Conservation (phyloP, 148 eudicot species). For the Heliamphora exappendiculata region DNA sequence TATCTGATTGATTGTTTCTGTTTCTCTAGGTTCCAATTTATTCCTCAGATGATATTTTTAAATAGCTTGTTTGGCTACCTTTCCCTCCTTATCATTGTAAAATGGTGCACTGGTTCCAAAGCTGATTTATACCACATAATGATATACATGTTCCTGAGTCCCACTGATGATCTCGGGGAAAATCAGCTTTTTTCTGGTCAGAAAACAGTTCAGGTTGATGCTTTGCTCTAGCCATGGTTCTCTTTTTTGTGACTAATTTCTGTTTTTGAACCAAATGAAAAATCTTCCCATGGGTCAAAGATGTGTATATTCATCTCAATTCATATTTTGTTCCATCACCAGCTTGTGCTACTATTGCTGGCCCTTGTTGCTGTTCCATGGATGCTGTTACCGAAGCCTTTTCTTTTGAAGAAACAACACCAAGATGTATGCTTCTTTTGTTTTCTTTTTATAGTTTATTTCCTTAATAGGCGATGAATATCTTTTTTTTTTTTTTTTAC, state of each 20-base stretch:
- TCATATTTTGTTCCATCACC: slow-evolving; percentile 15
- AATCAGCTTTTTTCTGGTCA: slow-evolving; percentile 90
- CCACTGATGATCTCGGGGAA: slow-evolving; percentile 89
- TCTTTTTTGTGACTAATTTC: not conserved
- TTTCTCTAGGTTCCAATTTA: slow-evolving; percentile 44
- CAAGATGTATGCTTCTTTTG: slow-evolving; percentile 39
- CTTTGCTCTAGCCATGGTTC: not conserved
- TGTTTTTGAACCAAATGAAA: not conserved
- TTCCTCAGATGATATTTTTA: slow-evolving; percentile 54
- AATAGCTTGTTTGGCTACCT: slow-evolving; percentile 53
- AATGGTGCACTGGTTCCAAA: slow-evolving; percentile 55
- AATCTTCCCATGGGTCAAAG: not conserved
- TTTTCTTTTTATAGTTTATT: not conserved
- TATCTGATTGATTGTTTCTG: slow-evolving; percentile 6
- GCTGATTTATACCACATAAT: slow-evolving; percentile 58
- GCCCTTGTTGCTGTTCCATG: slow-evolving; percentile 96
- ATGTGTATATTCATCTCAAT: not conserved
- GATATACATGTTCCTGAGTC: slow-evolving; percentile 67
- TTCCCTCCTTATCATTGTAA: slow-evolving; percentile 41
- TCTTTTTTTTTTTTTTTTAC: too few species aligned
- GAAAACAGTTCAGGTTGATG: slow-evolving; percentile 60
- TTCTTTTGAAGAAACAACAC: slow-evolving; percentile 77
- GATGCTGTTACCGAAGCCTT: slow-evolving; percentile 96
- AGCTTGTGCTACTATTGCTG: slow-evolving; percentile 67
- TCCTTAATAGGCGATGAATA: too few species aligned